Evolutionary conservation across 345 rosid genomes (phyloP), one percentile per base, ranked within the genome.

Genomic region (Theobroma cacao): DNA sequence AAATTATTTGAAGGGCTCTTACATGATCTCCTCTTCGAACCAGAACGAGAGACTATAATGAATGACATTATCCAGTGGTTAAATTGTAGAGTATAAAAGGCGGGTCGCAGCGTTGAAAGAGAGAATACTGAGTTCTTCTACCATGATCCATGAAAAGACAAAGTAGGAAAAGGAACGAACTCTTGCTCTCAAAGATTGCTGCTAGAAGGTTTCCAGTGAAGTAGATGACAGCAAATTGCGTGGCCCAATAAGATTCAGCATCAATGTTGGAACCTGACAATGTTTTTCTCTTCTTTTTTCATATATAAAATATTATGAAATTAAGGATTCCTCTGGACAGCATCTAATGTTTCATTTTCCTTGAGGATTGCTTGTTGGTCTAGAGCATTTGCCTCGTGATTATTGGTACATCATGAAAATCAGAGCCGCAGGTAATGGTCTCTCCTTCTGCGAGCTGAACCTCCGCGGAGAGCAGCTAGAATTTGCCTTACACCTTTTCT

Each of bases 1-100:
- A 88, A 84, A 77, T 85, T 94, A 10, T 91, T 79, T 11, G 89
- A 90, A 5, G 99, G 98, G 9, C 87, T 94, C 58, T 83, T 94
- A 81, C 99, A 94, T 22, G 98, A 96, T 79, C 91, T 94, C 48
- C 97, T 94, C 56, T 91, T 92, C 9, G 98, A 94, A 78, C 98
- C 95, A 0, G 99, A 96, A 45, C 83, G 91, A 4, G 92, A 92
- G 41, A 86, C 84, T 52, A 85, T 96, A 53, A 85, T 62, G n/a
- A 83, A 83, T n/a, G 98, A 82, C 12, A 94, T 92, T 33, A 80
- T 89, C 50, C 83, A 85, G 52, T 96, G 99, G 99, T 76, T 96
- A 84, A 88, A 79, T 65, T 75, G 80, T 82, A 81, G 94, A 77
- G 86, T 84, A 64, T 85, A 79, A 72, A 55, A 28, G 22, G 36